Conservation (phyloP, 495 filamentous ascomycete species). For the Hypoxylon lenormandii region DNA sequence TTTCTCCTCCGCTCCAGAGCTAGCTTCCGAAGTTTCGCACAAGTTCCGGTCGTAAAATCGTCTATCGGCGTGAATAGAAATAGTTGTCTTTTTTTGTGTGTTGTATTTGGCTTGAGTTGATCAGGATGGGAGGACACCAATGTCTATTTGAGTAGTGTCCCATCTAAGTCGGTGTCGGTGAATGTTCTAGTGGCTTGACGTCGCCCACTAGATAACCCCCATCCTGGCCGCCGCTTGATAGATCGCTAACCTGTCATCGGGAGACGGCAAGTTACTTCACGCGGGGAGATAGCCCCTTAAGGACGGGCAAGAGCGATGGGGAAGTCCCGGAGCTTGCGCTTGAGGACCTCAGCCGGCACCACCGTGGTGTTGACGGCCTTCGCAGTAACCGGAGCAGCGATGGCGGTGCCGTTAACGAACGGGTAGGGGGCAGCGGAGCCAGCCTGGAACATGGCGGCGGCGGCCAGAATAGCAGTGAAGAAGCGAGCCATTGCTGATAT, state of each 20-base stretch:
- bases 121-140: conserved; percentile 4
- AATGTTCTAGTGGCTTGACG: conserved; percentile 26
- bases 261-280: conserved; percentile 1
- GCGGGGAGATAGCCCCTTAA: conserved; percentile 23
- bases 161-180: conserved; percentile 1
- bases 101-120: conserved; percentile 5
- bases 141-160: not conserved
- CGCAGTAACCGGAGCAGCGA: conserved; percentile 12
- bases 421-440: conserved; percentile 47
- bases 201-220: conserved; percentile 15
- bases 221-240: conserved; percentile 20
- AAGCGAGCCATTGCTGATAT: conserved; percentile 46
- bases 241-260: conserved; percentile 6
- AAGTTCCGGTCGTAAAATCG: conserved; percentile 39
- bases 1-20: conserved; percentile 18
- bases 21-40: conserved; percentile 24
- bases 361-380: conserved; percentile 29
- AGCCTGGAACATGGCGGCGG: conserved; percentile 44
- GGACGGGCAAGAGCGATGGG: conserved; percentile 47
- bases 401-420: conserved; percentile 35
- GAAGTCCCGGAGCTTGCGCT: conserved; percentile 47
- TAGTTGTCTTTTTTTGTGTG: conserved; percentile 23
- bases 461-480: conserved; percentile 49
- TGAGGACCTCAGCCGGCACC: conserved; percentile 14
- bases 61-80: conserved; percentile 47